Evolutionary conservation across 768 basidiomycete species (phyloP).

Genomic region (Rickenella mellea): DNA sequence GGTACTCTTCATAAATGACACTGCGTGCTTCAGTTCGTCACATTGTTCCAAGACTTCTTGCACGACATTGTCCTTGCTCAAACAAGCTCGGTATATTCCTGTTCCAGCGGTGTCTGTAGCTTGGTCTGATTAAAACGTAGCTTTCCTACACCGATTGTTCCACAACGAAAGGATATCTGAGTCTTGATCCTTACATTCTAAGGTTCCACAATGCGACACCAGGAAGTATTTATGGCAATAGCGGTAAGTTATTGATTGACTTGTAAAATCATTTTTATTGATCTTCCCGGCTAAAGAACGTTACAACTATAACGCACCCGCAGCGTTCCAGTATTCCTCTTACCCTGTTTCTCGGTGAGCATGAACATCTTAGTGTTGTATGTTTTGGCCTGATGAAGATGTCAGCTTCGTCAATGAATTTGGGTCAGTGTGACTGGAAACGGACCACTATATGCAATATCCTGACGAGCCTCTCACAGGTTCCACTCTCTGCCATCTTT

Average conservation of each 20-base stretch:
- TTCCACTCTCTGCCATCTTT: slow-evolving; percentile 59
- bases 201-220: slow-evolving; percentile 40
- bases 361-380: neutral
- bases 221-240: slow-evolving; percentile 48
- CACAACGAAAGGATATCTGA: slow-evolving; percentile 47
- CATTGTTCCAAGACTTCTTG: slow-evolving; percentile 43
- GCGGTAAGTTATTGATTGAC: slow-evolving; percentile 22
- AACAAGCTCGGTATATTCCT: slow-evolving; percentile 32
- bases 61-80: slow-evolving; percentile 38
- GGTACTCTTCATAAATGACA: neutral
- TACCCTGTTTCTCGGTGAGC: slow-evolving; percentile 38
- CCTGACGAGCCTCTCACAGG: slow-evolving; percentile 16
- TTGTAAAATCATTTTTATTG: neutral
- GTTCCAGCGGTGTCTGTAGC: neutral
- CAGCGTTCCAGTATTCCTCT: slow-evolving; percentile 44
- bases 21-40: slow-evolving; percentile 27
- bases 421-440: slow-evolving; percentile 24
- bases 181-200: slow-evolving; percentile 43
- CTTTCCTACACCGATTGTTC: slow-evolving; percentile 54
- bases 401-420: slow-evolving; percentile 50
- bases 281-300: slow-evolving; percentile 36
- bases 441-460: neutral
- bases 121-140: slow-evolving; percentile 15
- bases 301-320: slow-evolving; percentile 44
- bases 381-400: neutral